Percentiles rank a stretch among this genome's conserved stretches.
These are phyloP conservation scores for Myxozyma geophila DNA, from an alignment of 805 yeast species.

Conservation along the genomic window DNA sequence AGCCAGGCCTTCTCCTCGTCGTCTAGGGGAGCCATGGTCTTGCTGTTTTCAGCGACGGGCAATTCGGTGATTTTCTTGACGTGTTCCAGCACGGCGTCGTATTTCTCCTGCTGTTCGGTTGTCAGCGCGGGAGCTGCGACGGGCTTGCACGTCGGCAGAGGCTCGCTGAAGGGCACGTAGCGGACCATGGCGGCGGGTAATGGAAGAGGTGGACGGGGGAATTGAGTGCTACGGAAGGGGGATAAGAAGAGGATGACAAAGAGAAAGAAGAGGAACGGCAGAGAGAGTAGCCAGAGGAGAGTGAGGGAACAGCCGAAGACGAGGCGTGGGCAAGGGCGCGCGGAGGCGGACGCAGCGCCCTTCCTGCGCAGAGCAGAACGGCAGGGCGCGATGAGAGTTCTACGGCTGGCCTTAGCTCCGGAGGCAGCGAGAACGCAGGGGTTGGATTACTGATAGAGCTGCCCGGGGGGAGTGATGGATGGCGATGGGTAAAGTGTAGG, in stretches of 20 bases:
- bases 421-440: too few species aligned
- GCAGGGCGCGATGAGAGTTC: too few species aligned
- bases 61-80: conserved; percentile 59
- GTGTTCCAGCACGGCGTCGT: conserved; percentile 63
- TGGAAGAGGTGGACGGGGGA: neutral
- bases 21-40: conserved; percentile 43
- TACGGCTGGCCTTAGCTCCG: too few species aligned
- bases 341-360: neutral
- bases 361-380: neutral
- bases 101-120: conserved; percentile 62
- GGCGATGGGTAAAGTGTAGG: too few species aligned
- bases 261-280: neutral
- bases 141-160: conserved; percentile 58
- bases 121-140: conserved; percentile 56
- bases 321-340: conserved; percentile 12
- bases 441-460: too few species aligned
- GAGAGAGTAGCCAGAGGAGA: neutral
- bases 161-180: conserved; percentile 58
- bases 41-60: conserved; percentile 49
- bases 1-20: conserved; percentile 85
- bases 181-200: conserved; percentile 24
- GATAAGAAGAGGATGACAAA: neutral
- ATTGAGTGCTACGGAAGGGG: neutral
- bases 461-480: too few species aligned
- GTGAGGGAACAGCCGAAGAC: neutral